A percentile compares a stretch with the other conserved stretches of the same genome.
Conservation (phyloP, 768 basidiomycete species). For the Termitomyces sp. region DNA sequence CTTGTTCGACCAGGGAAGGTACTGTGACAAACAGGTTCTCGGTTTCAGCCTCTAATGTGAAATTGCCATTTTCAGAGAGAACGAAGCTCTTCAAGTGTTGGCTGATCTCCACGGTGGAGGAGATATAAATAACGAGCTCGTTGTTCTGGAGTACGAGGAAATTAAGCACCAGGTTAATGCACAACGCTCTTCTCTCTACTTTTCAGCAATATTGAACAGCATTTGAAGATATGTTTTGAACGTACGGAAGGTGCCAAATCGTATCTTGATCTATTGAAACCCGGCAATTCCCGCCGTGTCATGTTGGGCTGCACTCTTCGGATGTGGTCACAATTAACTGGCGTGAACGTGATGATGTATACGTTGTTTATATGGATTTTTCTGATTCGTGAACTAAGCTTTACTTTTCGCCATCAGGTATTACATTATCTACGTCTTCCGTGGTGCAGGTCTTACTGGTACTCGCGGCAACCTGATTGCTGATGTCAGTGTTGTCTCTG, state of each 20-base stretch:
- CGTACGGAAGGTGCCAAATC: slow-evolving; percentile 70
- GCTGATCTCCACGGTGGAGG: slow-evolving; percentile 74
- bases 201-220: not conserved
- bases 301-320: slow-evolving; percentile 68
- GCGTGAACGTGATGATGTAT: slow-evolving; percentile 83
- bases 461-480: slow-evolving; percentile 72
- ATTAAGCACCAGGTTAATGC: slow-evolving; percentile 49
- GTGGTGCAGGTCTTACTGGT: slow-evolving; percentile 75
- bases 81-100: slow-evolving; percentile 67
- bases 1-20: slow-evolving; percentile 62
- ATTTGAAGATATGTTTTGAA: slow-evolving; percentile 48
- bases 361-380: slow-evolving; percentile 9
- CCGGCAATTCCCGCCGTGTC: slow-evolving; percentile 67
- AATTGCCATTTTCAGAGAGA: slow-evolving; percentile 30
- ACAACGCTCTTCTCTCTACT: not conserved
- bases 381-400: not conserved
- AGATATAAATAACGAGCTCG: slow-evolving; percentile 54
- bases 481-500: slow-evolving; percentile 27
- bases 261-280: slow-evolving; percentile 61
- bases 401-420: slow-evolving; percentile 36
- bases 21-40: slow-evolving; percentile 6
- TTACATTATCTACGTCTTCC: slow-evolving; percentile 69
- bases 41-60: not conserved
- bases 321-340: slow-evolving; percentile 76
- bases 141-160: slow-evolving; percentile 68